phyloP scores from a whole-genome alignment of 106 monocot species.

The Dioscorea dumetorum region DNA sequence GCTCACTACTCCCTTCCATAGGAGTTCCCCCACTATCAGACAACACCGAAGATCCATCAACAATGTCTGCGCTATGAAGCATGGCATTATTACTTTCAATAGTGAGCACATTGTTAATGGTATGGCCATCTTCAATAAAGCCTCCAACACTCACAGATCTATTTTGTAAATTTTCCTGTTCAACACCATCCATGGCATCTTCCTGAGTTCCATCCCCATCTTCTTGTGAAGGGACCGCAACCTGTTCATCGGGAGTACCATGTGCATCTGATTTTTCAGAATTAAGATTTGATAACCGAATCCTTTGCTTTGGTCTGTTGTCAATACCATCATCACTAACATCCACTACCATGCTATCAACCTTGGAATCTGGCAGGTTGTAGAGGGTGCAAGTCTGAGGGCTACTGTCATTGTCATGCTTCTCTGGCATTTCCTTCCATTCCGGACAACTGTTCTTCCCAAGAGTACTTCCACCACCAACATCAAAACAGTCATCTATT shows the following conservation, averaged over 20 bases:
- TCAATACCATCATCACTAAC: constrained; percentile 4
- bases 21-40: constrained; percentile 9
- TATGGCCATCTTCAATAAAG: neutral
- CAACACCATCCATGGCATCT: constrained; percentile 18
- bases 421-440: constrained; percentile 8
- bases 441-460: constrained; percentile 11
- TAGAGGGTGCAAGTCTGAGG: constrained; percentile 2
- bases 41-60: constrained; percentile 8
- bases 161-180: constrained; percentile 10
- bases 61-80: neutral
- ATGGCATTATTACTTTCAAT: constrained; percentile 9
- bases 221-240: constrained; percentile 11
- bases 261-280: constrained; percentile 6
- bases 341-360: constrained; percentile 4
- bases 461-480: too few species aligned
- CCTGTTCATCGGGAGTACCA: constrained; percentile 5
- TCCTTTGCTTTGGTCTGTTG: neutral
- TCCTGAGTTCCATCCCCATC: constrained; percentile 9
- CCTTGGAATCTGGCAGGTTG: constrained; percentile 11
- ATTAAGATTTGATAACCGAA: neutral
- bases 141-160: constrained; percentile 2
- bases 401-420: constrained; percentile 22
- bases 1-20: constrained; percentile 5
- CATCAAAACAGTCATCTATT: too few species aligned
- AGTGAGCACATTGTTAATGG: constrained; percentile 1